Conservation (phyloP, 2,329 filamentous ascomycete species). For the Neospermospora avenae region DNA sequence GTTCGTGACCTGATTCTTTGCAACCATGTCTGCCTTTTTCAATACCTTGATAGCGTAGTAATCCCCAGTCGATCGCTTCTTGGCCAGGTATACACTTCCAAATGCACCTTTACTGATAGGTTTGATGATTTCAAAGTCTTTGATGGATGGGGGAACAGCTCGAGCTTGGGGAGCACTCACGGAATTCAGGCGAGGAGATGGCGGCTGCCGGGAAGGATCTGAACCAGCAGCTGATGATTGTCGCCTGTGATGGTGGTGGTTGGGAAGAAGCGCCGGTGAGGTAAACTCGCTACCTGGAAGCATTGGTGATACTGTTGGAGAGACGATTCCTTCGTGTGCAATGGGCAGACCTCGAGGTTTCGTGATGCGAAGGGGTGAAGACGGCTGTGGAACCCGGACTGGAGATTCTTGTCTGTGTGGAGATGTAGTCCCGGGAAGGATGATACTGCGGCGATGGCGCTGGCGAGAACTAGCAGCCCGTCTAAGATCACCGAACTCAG, state of each 20-base stretch:
- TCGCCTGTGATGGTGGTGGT: slow-evolving; percentile 71
- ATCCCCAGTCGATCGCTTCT: slow-evolving; percentile 97
- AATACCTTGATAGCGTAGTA: slow-evolving; percentile 98
- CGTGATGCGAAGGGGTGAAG: slow-evolving; percentile 80
- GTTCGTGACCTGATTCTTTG: slow-evolving; percentile 98
- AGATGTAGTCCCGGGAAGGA: slow-evolving; percentile 75
- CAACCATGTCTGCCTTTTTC: slow-evolving; percentile 99
- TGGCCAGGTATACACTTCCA: slow-evolving; percentile 94
- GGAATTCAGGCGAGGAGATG: slow-evolving; percentile 78
- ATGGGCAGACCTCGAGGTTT: slow-evolving; percentile 69
- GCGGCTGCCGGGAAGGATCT: slow-evolving; percentile 59
- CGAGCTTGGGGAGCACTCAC: slow-evolving; percentile 78
- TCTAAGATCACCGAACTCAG: slow-evolving; percentile 74
- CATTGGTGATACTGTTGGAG: slow-evolving; percentile 87
- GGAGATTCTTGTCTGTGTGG: slow-evolving; percentile 87
- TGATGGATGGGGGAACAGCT: slow-evolving; percentile 91
- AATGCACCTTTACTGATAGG: slow-evolving; percentile 99
- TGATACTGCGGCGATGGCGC: slow-evolving; percentile 81
- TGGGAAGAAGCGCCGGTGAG: slow-evolving; percentile 63
- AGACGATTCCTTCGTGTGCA: slow-evolving; percentile 65
- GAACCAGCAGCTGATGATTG: slow-evolving; percentile 91
- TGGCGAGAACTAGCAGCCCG: slow-evolving; percentile 76
- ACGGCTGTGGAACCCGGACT: slow-evolving; percentile 68
- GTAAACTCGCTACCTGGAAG: slow-evolving; percentile 78
- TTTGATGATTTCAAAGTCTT: slow-evolving; percentile 99